Conservation (phyloP, 306 rosid species). For the peach (Prunus persica) region Prunus_persica_NCBIv2 NC_034013.1:15299001-15299500, state of each 20-base stretch:
- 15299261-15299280: conserved; percentile 54
- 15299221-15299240: conserved; percentile 98
- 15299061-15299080: not conserved
- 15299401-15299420: conserved; percentile 94
- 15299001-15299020: not conserved
- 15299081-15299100: conserved; percentile 71
- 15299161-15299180: conserved; percentile 93
- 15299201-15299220: conserved; percentile 71
- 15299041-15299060: not conserved
- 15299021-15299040: not conserved
- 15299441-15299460: conserved; percentile 83
- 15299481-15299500: conserved; percentile 88
- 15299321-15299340: not conserved
- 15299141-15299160: conserved; percentile 99
- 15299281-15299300: not conserved
- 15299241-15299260: conserved; percentile 54
- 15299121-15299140: conserved; percentile 82
- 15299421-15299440: conserved; percentile 88
- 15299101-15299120: conserved; percentile 90
- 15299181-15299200: conserved; percentile 56
- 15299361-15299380: conserved; percentile 76
- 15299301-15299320: not conserved
- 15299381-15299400: conserved; percentile 93
- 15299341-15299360: conserved; percentile 31
- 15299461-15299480: conserved; percentile 83